Percentiles rank a stretch among this genome's conserved stretches.
Evolutionary conservation across 768 basidiomycete genomes (phyloP).

Genomic region (Serendipita sp.): DNA sequence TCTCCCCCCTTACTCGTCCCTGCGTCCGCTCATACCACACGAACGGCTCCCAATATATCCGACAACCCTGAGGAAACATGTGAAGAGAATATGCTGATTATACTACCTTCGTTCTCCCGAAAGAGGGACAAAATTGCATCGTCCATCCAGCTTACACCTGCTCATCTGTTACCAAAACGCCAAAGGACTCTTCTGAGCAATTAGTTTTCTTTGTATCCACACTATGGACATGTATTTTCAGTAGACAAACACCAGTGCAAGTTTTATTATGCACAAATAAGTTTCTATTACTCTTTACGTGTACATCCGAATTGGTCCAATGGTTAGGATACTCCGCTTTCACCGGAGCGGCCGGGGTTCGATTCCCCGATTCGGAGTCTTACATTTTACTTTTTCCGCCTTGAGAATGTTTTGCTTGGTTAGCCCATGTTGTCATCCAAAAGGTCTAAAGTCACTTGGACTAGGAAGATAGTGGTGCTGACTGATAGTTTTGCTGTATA

Average conservation of each 20-base stretch:
- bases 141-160: neutral
- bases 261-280: neutral
- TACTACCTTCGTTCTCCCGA: neutral
- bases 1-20: neutral
- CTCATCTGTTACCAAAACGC: neutral
- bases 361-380: constrained; percentile 5
- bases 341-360: constrained; percentile 7
- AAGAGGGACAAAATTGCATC: neutral
- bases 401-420: neutral
- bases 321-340: constrained; percentile 7
- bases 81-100: neutral
- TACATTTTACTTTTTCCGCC: neutral
- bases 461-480: neutral
- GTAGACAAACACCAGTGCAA: neutral
- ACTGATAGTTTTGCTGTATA: neutral
- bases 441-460: too few relatives aligned
- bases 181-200: neutral
- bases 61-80: neutral
- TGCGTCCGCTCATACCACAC: neutral
- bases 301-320: constrained; percentile 6
- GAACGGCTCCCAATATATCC: neutral
- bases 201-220: neutral
- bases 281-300: neutral
- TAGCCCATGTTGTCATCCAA: too few relatives aligned
- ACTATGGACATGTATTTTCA: neutral